Evolutionary conservation across 2,329 filamentous ascomycete genomes (phyloP).

Genomic region (Penicillium thymicola): DNA sequence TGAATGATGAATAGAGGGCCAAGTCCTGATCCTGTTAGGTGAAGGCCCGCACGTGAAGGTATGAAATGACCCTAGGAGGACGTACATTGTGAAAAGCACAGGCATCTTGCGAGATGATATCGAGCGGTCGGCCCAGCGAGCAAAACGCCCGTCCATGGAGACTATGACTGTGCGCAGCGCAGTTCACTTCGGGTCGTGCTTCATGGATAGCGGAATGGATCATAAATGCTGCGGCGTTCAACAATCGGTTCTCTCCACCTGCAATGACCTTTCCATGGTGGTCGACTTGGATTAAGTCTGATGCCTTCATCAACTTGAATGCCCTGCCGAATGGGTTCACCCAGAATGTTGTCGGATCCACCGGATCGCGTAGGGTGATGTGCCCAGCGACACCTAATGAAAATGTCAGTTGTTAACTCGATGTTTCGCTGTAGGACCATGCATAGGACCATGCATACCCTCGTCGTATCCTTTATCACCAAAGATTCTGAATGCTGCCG

Average conservation of each 20-base stretch:
- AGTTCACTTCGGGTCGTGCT: constrained; percentile 54
- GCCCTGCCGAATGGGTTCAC: constrained; percentile 64
- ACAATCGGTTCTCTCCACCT: constrained; percentile 50
- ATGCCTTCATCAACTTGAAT: constrained; percentile 61
- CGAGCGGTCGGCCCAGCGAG: constrained; percentile 40
- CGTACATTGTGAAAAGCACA: constrained; percentile 46
- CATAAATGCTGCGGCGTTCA: constrained; percentile 52
- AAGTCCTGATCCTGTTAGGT: constrained; percentile 40
- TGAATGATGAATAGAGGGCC: constrained; percentile 52
- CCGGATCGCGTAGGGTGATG: constrained; percentile 60
- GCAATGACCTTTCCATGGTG: constrained; percentile 61
- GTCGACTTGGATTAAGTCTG: constrained; percentile 66
- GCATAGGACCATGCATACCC: constrained; percentile 16
- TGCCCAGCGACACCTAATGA: constrained; percentile 58
- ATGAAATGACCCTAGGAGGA: background rate
- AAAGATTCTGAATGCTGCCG: constrained; percentile 57
- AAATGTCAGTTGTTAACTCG: background rate
- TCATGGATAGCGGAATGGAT: constrained; percentile 54
- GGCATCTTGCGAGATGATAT: constrained; percentile 47
- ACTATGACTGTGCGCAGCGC: constrained; percentile 55
- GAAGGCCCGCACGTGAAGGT: too few species aligned
- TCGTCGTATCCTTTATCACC: constrained; percentile 58
- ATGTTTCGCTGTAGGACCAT: background rate
- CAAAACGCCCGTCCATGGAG: constrained; percentile 50
- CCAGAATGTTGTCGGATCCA: constrained; percentile 61